Evolutionary conservation across 2,329 filamentous ascomycete species (phyloP).

Genomic region (Furcasterigmium furcatum): DNA sequence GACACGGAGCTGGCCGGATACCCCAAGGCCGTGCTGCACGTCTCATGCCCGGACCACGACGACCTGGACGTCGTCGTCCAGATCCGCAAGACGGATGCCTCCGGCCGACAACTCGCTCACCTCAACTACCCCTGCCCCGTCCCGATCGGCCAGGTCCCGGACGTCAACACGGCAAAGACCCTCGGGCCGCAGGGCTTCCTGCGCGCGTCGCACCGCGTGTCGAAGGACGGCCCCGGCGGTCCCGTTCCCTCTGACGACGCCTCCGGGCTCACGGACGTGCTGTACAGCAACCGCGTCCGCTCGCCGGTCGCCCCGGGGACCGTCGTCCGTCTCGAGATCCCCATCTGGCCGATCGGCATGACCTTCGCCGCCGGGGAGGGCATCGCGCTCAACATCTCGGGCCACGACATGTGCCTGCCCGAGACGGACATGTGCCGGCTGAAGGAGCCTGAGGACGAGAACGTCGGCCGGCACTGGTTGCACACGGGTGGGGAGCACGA

Average conservation of each 20-base stretch:
- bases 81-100: conserved; percentile 13
- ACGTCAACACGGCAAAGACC: conserved; percentile 20
- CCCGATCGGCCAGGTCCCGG: conserved; percentile 13
- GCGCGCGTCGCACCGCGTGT: conserved; percentile 17
- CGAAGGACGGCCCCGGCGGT: too few species aligned
- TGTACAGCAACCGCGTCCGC: conserved; percentile 19
- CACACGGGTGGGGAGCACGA: conserved; percentile 15
- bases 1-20: too few species aligned
- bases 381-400: too few species aligned
- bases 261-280: conserved; percentile 16
- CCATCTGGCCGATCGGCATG: conserved; percentile 23
- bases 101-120: conserved; percentile 14
- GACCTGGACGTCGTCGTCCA: conserved; percentile 39
- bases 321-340: conserved; percentile 20
- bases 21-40: conserved; percentile 44
- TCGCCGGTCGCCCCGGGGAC: conserved; percentile 19
- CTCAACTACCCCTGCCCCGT: conserved; percentile 21
- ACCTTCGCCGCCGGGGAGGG: conserved; percentile 22
- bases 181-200: conserved; percentile 15
- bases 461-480: conserved; percentile 15
- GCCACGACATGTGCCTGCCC: too few species aligned
- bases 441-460: conserved; percentile 16
- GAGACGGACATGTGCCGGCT: conserved; percentile 17
- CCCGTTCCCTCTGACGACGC: too few species aligned
- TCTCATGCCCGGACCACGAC: conserved; percentile 35